Conservation (phyloP, 2,329 filamentous ascomycete species). For the Teratosphaeria zuluensis region DNA sequence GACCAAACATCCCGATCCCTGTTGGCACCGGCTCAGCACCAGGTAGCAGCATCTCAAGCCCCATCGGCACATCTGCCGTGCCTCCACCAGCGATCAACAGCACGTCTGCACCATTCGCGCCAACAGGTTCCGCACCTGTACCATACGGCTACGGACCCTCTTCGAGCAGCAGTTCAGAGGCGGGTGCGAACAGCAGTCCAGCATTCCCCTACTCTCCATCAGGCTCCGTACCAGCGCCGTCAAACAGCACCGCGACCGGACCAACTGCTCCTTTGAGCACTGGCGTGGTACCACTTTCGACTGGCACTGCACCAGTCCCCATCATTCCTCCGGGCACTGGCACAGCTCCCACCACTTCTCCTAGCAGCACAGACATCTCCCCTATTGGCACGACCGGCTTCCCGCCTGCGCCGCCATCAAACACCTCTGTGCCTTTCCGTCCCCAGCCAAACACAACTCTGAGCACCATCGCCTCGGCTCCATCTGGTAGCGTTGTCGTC, state of each 20-base stretch:
- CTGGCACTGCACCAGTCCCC: neutral
- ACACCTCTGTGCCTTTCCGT: neutral
- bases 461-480: neutral
- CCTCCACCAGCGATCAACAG: neutral
- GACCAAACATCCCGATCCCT: neutral
- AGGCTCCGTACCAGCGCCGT: neutral
- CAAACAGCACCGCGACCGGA: neutral
- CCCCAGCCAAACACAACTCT: neutral
- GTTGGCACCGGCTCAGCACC: neutral
- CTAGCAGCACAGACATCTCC: neutral
- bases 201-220: neutral
- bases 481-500: neutral
- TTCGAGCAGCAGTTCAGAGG: neutral
- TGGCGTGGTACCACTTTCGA: neutral
- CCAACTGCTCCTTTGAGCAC: neutral
- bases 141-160: neutral
- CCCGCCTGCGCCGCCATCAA: neutral
- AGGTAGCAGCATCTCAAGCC: neutral
- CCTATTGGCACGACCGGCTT: neutral
- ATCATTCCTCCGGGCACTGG: neutral
- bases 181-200: neutral
- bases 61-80: neutral
- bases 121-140: neutral
- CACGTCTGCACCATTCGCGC: neutral
- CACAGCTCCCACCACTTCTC: neutral